A percentile compares a stretch with the other conserved stretches of the same genome.
These are phyloP conservation scores for Kuraishia ogatae DNA, from an alignment of 805 yeast species.

Conservation along the genomic window DNA sequence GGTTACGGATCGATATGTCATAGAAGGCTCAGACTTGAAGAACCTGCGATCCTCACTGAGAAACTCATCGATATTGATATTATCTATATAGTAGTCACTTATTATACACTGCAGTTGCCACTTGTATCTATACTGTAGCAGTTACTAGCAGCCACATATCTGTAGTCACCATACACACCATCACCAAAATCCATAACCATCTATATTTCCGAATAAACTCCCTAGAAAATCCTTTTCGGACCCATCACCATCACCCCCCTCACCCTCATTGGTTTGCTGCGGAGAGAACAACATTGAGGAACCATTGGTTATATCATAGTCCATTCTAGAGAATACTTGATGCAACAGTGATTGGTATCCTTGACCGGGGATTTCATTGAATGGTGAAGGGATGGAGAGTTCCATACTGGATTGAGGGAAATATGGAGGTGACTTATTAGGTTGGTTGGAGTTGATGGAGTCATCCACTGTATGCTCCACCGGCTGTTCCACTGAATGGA, in stretches of 20 bases:
- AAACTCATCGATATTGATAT: neutral
- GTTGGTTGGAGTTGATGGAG: too few species aligned
- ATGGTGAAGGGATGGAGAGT: too few species aligned
- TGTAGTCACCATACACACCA: too few species aligned
- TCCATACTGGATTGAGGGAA: neutral
- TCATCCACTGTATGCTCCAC: too few species aligned
- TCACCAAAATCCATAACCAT: conserved; percentile 21
- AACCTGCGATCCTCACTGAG: neutral
- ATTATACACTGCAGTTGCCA: too few species aligned
- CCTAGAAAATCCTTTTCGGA: conserved; percentile 5
- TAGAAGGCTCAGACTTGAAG: conserved; percentile 29
- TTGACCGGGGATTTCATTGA: too few species aligned
- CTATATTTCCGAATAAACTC: conserved; percentile 14
- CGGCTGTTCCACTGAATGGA: too few species aligned
- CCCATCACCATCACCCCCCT: too few species aligned
- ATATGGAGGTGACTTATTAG: neutral
- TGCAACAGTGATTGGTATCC: neutral
- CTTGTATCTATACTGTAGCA: too few species aligned
- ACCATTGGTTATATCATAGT: neutral
- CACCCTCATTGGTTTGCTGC: neutral
- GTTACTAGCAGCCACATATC: too few species aligned
- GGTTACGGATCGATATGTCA: conserved; percentile 35
- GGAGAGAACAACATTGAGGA: neutral
- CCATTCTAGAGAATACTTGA: neutral
- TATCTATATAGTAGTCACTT: too few species aligned